phyloP scores from a whole-genome alignment of 257 asterid genomes.

The Thymus mandschuricus region DNA sequence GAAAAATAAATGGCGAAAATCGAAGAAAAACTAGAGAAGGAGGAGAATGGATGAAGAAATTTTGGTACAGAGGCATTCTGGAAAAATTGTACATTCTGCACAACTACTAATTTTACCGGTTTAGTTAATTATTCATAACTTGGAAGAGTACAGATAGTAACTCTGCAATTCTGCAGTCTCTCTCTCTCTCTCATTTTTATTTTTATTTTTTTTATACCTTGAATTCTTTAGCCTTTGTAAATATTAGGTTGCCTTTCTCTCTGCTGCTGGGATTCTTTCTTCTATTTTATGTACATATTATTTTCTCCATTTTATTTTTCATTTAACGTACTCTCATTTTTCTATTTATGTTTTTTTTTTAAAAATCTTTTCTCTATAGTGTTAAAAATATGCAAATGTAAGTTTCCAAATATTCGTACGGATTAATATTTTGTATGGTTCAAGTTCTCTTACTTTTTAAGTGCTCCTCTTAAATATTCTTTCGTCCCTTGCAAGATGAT shows the following conservation, averaged over 20 bases:
- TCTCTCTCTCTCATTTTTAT: no score
- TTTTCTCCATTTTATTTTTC: neutral
- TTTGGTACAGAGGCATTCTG: slow-evolving; percentile 42
- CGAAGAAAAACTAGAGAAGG: slow-evolving; percentile 21
- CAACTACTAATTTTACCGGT: slow-evolving; percentile 35
- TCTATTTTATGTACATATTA: slow-evolving; percentile 25
- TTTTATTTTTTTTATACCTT: no score
- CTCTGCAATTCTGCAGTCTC: neutral
- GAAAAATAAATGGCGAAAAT: slow-evolving; percentile 39
- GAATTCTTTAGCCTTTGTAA: slow-evolving; percentile 28
- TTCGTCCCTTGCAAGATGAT: no score
- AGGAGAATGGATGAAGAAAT: slow-evolving; percentile 29
- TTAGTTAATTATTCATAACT: slow-evolving; percentile 20
- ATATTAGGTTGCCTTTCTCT: slow-evolving; percentile 16
- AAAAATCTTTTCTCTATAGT: no score
- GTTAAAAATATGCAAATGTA: no score
- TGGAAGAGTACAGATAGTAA: slow-evolving; percentile 24
- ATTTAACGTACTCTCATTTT: neutral
- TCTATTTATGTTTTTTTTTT: no score
- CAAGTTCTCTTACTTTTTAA: no score
- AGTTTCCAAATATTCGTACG: no score
- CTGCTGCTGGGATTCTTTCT: slow-evolving; percentile 3
- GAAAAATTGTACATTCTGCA: slow-evolving; percentile 50
- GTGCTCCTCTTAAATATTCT: no score
- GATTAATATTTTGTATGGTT: no score